These are phyloP conservation scores for Trichoderma gracile DNA, from an alignment of 2,329 filamentous ascomycete genomes.

Conservation along the genomic window DNA sequence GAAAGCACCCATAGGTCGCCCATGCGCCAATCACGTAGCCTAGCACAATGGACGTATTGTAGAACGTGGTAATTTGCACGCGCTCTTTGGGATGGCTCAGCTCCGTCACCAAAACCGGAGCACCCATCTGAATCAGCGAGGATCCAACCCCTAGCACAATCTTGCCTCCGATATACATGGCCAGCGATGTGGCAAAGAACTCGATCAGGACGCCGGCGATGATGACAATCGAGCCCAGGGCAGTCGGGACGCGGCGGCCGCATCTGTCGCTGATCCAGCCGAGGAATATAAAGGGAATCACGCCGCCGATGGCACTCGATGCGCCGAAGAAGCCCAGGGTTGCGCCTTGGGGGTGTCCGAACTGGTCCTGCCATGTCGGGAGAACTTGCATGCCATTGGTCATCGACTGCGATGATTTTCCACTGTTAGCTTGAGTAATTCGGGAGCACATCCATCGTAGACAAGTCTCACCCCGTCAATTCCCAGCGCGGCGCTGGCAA, in stretches of 20 bases:
- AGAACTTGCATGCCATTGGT: slow-evolving; percentile 45
- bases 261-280: slow-evolving; percentile 41
- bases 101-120: slow-evolving; percentile 47
- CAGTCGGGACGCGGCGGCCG: slow-evolving; percentile 40
- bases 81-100: slow-evolving; percentile 46
- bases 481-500: slow-evolving; percentile 45
- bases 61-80: slow-evolving; percentile 42
- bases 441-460: not conserved
- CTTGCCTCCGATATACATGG: slow-evolving; percentile 44
- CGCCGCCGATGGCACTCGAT: slow-evolving; percentile 43
- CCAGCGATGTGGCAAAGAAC: slow-evolving; percentile 39
- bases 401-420: slow-evolving; percentile 36
- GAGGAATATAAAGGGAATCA: slow-evolving; percentile 41
- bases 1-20: slow-evolving; percentile 40
- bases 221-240: slow-evolving; percentile 43
- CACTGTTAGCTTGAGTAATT: not conserved
- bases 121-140: slow-evolving; percentile 45
- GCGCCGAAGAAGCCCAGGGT: slow-evolving; percentile 44
- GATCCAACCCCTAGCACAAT: slow-evolving; percentile 42
- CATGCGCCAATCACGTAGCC: slow-evolving; percentile 43
- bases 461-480: slow-evolving; percentile 43
- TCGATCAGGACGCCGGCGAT: slow-evolving; percentile 42
- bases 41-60: slow-evolving; percentile 45
- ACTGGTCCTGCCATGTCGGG: slow-evolving; percentile 41
- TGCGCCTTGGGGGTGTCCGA: slow-evolving; percentile 42